These are phyloP conservation scores for Turritis glabra DNA, from an alignment of 345 rosid genomes.

Conservation along the genomic window DNA sequence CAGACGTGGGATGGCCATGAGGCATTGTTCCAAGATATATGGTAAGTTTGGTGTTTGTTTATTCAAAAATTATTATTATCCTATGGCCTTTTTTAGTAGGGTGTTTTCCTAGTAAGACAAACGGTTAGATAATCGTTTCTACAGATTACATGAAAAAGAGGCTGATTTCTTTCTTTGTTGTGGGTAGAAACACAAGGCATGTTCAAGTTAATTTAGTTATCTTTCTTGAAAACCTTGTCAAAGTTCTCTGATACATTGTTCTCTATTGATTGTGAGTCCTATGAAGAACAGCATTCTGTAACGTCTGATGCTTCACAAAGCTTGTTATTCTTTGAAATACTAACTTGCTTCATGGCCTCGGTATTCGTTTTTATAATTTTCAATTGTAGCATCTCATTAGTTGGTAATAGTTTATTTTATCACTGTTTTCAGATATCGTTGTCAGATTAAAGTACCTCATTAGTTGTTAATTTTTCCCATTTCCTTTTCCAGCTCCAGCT, in stretches of 20 bases:
- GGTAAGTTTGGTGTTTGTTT: constrained; percentile 55
- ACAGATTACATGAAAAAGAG: not conserved
- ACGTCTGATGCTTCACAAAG: constrained; percentile 13
- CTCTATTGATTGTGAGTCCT: constrained; percentile 13
- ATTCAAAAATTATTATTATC: not conserved
- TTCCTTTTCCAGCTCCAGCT: constrained; percentile 63
- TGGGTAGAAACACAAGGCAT: not conserved
- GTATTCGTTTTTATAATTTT: constrained; percentile 2
- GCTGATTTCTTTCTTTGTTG: constrained; percentile 18
- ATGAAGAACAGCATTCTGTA: constrained; percentile 2
- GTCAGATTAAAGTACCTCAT: constrained; percentile 9
- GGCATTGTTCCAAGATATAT: constrained; percentile 85
- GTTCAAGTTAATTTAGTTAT: not conserved
- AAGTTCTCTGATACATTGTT: constrained; percentile 9
- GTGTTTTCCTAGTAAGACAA: constrained; percentile 13
- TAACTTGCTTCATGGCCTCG: not conserved
- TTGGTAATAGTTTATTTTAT: constrained; percentile 1
- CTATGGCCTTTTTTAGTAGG: not conserved
- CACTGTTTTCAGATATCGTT: not conserved
- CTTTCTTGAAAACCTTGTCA: not conserved
- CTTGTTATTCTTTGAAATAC: not conserved
- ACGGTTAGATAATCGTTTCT: constrained; percentile 13
- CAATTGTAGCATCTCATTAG: not conserved
- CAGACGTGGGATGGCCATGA: constrained; percentile 98
- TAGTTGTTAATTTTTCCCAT: constrained; percentile 2